Evolutionary conservation across 306 rosid genomes (phyloP).

Genomic region (Inga oerstediana): DNA sequence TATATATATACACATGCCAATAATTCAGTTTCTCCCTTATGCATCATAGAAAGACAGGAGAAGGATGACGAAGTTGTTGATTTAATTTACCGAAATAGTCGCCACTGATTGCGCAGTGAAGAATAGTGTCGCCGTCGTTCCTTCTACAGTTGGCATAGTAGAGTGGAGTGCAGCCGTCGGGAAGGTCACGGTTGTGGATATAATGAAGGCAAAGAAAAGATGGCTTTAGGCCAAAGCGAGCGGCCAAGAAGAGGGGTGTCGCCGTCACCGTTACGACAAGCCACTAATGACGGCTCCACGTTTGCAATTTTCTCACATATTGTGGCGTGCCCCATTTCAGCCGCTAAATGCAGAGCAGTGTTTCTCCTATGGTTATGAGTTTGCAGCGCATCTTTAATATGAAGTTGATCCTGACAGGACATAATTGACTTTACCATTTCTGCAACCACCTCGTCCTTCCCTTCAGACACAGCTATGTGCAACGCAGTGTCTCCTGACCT

Average conservation of each 20-base stretch:
- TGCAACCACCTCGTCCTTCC: constrained; percentile 28
- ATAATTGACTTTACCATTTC: background rate
- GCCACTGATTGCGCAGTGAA: constrained; percentile 51
- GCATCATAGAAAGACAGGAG: background rate
- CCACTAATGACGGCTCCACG: background rate
- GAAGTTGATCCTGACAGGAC: accelerated
- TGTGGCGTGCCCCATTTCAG: constrained; percentile 34
- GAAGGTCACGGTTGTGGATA: background rate
- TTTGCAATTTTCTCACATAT: constrained; percentile 42
- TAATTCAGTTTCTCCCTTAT: background rate
- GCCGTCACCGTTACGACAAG: constrained; percentile 34
- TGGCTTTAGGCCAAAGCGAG: constrained; percentile 41
- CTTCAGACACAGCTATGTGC: constrained; percentile 55
- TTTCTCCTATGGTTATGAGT: constrained; percentile 26
- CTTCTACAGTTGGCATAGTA: constrained; percentile 36
- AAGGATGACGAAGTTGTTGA: background rate
- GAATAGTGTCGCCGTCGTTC: constrained; percentile 47
- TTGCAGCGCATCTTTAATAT: background rate
- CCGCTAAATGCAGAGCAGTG: constrained; percentile 57
- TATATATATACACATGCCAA: background rate
- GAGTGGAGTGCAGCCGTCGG: background rate
- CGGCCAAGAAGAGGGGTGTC: constrained; percentile 67
- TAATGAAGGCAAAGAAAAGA: constrained; percentile 49
- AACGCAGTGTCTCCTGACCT: constrained; percentile 52
- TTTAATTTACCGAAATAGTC: constrained; percentile 42